phyloP scores from a whole-genome alignment of 495 filamentous ascomycete genomes.

The Amorphotheca resinae region DNA sequence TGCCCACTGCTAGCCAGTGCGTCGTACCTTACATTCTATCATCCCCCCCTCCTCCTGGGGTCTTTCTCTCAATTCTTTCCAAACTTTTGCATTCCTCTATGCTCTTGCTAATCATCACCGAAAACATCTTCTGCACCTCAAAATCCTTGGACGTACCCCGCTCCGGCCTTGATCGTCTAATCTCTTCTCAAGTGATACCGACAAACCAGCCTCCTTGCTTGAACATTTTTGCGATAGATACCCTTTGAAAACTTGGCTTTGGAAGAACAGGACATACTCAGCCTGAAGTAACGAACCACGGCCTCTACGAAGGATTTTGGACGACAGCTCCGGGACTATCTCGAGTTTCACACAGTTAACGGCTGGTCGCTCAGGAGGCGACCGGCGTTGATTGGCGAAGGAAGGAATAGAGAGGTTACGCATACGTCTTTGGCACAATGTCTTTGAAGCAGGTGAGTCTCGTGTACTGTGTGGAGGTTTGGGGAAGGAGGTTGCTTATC shows the following conservation, averaged over 20 bases:
- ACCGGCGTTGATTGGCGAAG: conserved; percentile 13
- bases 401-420: conserved; percentile 1
- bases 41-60: not conserved
- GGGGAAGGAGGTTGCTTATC: not conserved
- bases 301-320: conserved; percentile 1
- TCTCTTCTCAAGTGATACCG: not conserved
- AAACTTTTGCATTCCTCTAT: conserved; percentile 4
- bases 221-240: too few species aligned
- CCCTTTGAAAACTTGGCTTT: too few species aligned
- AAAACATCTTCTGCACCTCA: conserved; percentile 1
- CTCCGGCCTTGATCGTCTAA: too few species aligned
- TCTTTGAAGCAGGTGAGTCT: conserved; percentile 63
- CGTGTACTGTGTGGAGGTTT: not conserved
- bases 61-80: conserved; percentile 5
- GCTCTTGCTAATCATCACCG: conserved; percentile 10
- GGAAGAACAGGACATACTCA: not conserved
- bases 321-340: not conserved
- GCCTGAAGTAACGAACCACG: conserved; percentile 2
- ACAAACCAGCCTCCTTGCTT: not conserved
- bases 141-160: too few species aligned
- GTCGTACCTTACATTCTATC: conserved; percentile 16
- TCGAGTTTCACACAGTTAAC: conserved; percentile 12
- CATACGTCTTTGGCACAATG: conserved; percentile 32
- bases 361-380: conserved; percentile 20
- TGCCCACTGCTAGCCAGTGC: conserved; percentile 6